phyloP scores from a whole-genome alignment of 148 eudicot genomes.

The Fagopyrum esculentum region DNA sequence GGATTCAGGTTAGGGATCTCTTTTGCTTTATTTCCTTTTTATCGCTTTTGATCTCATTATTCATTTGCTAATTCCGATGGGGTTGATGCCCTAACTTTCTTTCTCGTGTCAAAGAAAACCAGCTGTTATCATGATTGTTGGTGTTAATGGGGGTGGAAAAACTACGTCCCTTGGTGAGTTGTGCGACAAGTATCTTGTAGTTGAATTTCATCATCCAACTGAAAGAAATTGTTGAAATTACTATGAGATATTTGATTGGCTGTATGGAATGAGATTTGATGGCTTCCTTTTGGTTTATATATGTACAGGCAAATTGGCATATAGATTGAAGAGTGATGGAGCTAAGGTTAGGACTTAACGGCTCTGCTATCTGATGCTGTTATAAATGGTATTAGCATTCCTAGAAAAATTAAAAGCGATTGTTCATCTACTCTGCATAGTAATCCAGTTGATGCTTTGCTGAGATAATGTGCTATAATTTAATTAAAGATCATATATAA shows the following conservation, averaged over 20 bases:
- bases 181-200: not conserved
- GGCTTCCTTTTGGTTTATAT: conserved; percentile 8
- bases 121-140: conserved; percentile 91
- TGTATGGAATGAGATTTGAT: not conserved
- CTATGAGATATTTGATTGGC: not conserved
- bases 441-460: conserved; percentile 10
- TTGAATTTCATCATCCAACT: not conserved
- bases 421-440: conserved; percentile 11
- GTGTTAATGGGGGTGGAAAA: conserved; percentile 99
- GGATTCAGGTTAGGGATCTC: conserved; percentile 63
- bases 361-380: not conserved
- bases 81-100: not conserved
- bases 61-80: conserved; percentile 5
- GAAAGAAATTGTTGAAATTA: not conserved
- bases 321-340: conserved; percentile 84
- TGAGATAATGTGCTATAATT: not conserved
- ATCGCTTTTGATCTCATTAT: conserved; percentile 13
- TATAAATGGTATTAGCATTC: not conserved
- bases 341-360: conserved; percentile 52
- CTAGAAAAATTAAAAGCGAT: not conserved
- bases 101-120: conserved; percentile 60
- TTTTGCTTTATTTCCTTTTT: not conserved
- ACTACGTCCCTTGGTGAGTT: conserved; percentile 93
- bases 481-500: not conserved
- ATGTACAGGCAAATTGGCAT: conserved; percentile 83